Base-by-base conservation (phyloP, 768 basidiomycete species). In the Podaxis sp. region DNA sequence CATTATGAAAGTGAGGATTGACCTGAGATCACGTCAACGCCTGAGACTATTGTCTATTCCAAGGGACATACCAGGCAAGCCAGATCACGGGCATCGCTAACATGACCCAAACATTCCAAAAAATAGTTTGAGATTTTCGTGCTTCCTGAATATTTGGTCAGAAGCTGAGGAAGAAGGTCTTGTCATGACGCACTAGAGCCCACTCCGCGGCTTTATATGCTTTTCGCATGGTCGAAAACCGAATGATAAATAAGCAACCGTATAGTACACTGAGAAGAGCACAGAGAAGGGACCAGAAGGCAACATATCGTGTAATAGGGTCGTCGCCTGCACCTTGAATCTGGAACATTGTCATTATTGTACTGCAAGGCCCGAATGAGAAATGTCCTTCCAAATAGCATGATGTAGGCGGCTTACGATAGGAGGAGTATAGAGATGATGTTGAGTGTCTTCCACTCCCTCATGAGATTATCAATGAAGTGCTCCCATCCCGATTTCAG, bases 51-150 rank as follows among this genome's bases (percentile, higher is more conserved):
- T 4, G 52, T 1, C 16, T 3, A 48, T 16, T 27, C 13, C 16
- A 23, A 3, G 25, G 57, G 32, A 3, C 32, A 35, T 47, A 82
- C 84, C 85, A 88, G 4, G 83, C 75, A 38, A 87, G 77, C 84
- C 85, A 87, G 21, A 86, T 64, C 1, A 77, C 82, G 0, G 86
- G 86, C 74, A 85, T 79, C 0, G 84, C 82, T 28, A 88, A 73
- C 18, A 87, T 61, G 2, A 87, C 80, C 84, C 86, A 87, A 14
- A 87, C 81, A 61, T 88, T 88, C 86, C 87, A 76, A 65, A 69
- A 72, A 23, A 71, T 66, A 5, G 70, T 64, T 25, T 64, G 65
- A 1, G 65, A 62, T 32, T 67, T 71, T 47, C 79, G 78, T 3
- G 85, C 80, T 66, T 87, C 85, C 83, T 85, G 58, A 13, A 28